Percentiles rank a stretch among this genome's conserved stretches.
Evolutionary conservation across 192 early-diverging fungal genomes (phyloP).

Genomic region (Glomus cerebriforme): DNA sequence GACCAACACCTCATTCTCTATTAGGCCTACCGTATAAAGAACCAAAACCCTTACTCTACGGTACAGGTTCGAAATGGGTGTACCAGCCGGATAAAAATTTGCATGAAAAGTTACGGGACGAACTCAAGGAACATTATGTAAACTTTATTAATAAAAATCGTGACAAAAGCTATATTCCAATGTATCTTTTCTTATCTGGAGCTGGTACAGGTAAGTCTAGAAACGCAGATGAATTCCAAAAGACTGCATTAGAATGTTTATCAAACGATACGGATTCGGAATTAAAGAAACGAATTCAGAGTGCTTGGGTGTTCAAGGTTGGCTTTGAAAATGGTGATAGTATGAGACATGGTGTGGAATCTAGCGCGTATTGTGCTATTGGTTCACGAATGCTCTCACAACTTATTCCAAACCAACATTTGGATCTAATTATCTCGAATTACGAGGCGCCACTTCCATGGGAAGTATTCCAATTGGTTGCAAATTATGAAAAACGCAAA

Average conservation of each 20-base stretch:
- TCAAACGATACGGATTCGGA: conserved; percentile 18
- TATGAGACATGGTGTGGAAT: neutral
- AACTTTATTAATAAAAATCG: neutral
- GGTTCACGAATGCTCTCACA: conserved; percentile 38
- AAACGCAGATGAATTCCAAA: conserved; percentile 34
- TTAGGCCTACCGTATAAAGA: conserved; percentile 27
- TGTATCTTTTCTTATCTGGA: conserved; percentile 32
- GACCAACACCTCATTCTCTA: neutral
- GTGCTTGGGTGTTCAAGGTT: no score
- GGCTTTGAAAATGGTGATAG: conserved; percentile 33
- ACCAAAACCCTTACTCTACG: conserved; percentile 18
- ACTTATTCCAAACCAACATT: conserved; percentile 27
- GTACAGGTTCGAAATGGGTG: conserved; percentile 17
- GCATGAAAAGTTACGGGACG: neutral
- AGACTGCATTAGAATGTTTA: conserved; percentile 30
- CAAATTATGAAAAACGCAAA: no score
- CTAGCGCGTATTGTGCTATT: conserved; percentile 23
- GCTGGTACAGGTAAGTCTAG: conserved; percentile 35
- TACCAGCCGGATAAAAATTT: conserved; percentile 14
- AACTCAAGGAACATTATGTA: conserved; percentile 15
- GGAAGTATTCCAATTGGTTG: no score
- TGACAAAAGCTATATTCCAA: conserved; percentile 26
- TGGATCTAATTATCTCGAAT: conserved; percentile 22
- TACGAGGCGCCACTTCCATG: conserved; percentile 31
- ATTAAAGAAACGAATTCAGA: neutral